Evolutionary conservation across 371 early-diverging fungal genomes (phyloP).

Genomic region (Fennellomyces sp.): DNA sequence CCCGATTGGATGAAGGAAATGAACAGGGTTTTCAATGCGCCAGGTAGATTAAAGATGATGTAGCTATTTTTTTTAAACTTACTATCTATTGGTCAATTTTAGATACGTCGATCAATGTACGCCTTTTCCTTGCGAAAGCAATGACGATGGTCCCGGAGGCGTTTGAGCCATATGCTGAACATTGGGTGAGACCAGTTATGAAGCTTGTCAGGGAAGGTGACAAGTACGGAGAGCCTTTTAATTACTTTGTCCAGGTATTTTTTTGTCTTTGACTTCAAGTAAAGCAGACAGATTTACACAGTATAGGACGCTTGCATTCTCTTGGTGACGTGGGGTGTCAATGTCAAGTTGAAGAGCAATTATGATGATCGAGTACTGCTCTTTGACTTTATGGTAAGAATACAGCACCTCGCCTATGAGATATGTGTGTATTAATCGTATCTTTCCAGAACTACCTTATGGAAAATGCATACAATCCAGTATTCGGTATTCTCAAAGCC

Average conservation of each 20-base stretch:
- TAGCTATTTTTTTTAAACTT: too few relatives aligned
- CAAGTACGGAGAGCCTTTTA: conserved; percentile 66
- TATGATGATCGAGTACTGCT: conserved; percentile 43
- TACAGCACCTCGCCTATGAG: neutral
- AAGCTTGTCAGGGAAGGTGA: conserved; percentile 51
- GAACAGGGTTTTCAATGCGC: conserved; percentile 29
- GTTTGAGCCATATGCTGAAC: conserved; percentile 59
- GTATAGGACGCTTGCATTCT: conserved; percentile 58
- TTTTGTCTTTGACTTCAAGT: neutral
- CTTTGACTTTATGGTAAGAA: conserved; percentile 41
- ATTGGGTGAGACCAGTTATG: conserved; percentile 67
- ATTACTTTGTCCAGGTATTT: conserved; percentile 67
- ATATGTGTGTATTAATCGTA: neutral
- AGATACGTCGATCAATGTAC: conserved; percentile 53
- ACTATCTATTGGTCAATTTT: neutral
- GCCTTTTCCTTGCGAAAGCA: conserved; percentile 63
- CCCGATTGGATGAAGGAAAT: conserved; percentile 70
- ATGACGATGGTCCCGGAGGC: conserved; percentile 61
- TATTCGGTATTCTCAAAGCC: conserved; percentile 39
- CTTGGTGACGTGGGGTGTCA: conserved; percentile 60
- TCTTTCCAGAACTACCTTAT: conserved; percentile 52
- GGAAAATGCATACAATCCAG: conserved; percentile 48
- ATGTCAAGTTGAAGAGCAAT: conserved; percentile 21
- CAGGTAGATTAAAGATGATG: conserved; percentile 18
- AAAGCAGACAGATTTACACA: too few relatives aligned